Conservation (phyloP, 208 protist genomes). For the Crithidia bombi region DNA sequence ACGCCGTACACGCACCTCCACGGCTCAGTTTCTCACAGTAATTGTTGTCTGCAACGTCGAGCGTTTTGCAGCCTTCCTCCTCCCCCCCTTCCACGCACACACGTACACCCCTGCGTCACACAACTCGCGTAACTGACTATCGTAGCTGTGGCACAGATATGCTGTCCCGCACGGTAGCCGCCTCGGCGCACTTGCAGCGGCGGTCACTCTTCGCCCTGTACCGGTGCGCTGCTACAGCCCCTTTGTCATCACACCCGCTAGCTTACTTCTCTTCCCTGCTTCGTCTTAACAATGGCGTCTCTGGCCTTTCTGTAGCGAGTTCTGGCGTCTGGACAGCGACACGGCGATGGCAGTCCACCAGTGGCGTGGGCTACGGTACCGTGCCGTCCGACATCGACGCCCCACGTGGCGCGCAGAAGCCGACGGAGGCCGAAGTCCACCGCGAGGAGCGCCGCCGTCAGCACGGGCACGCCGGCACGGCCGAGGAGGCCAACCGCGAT, state of each 20-base stretch:
- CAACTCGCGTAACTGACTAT: no score
- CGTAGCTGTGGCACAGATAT: not conserved
- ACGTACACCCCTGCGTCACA: no score
- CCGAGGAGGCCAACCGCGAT: constrained; percentile 42
- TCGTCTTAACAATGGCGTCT: no score
- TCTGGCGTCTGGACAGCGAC: constrained; percentile 9
- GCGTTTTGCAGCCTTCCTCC: no score
- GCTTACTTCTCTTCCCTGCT: no score
- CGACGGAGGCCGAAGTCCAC: constrained; percentile 57
- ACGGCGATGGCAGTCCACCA: constrained; percentile 31
- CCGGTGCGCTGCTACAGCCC: not conserved
- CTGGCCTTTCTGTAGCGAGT: no score
- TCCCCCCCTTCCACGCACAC: no score
- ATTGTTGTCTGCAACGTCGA: no score
- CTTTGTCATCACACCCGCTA: no score
- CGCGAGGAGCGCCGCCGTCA: constrained; percentile 42
- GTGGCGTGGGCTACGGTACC: constrained; percentile 47
- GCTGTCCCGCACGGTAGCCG: constrained; percentile 2
- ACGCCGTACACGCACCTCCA: no score
- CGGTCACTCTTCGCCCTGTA: not conserved
- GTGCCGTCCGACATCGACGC: constrained; percentile 72
- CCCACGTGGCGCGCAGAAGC: constrained; percentile 49
- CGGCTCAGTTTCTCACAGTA: no score
- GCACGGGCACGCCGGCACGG: constrained; percentile 31
- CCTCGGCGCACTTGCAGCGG: constrained; percentile 2